Evolutionary conservation across 192 early-diverging fungal genomes (phyloP), one percentile per base, ranked within the genome.

Genomic region (Coemansia sp.): DNA sequence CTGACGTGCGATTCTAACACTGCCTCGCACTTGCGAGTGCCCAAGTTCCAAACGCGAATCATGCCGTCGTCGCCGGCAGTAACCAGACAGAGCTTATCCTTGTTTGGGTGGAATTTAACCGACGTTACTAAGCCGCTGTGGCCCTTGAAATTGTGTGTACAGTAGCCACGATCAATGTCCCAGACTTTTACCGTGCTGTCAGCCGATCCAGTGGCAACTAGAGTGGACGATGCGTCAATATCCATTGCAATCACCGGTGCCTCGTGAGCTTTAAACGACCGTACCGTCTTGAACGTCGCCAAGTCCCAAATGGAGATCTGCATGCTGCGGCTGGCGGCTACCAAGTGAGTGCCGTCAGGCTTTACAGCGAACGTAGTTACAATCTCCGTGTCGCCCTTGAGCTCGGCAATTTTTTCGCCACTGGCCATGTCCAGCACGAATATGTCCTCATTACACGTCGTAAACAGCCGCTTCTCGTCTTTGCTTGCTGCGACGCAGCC

Each of bases 191-290:
- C 90, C 11, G 93, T 94, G 65, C 89, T 90, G 77, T 99, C 98
- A 1, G 98, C 95, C 14, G 94, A 95, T 41, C 96, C 98, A 2
- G 95, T 98, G 10, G 98, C 98, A 7, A 98, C 93, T 27, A 99
- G 74, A 0, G 95, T 94, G 0, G 95, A 96, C 0, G 95, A 90
- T 12, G 77, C 68, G 74, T 98, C 96, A 69, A 94, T 93, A 53
- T 90, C 93, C 94, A 97, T 97, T 8, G 91, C 86, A 63, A 99
- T 87, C 21, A 98, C 90, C 9, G 94, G 95, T 1, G 95, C 94
- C 32, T 98, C 94, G 68, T 98, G 96, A 0, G 90, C 95, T 84
- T 91, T 82, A 63, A 82, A 78, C 9, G 62, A 70, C 39, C 67
- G 67, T 25, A 42, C 51, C 57, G 85, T 75, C 78, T 93, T 94